These are phyloP conservation scores for Ottelia alismoides DNA, from an alignment of 106 monocot species.

Conservation along the genomic window DNA sequence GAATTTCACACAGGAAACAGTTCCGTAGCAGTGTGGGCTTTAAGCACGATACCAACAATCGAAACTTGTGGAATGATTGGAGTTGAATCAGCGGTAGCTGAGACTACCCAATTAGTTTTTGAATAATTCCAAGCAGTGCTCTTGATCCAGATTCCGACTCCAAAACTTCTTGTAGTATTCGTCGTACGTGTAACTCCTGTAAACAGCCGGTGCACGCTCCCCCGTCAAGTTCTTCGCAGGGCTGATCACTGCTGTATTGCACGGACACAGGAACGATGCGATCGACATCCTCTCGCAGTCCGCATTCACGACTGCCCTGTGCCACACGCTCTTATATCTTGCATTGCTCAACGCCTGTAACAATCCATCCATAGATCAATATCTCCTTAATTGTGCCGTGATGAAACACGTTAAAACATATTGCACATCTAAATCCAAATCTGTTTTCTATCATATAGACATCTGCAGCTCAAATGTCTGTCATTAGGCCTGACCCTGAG, in stretches of 20 bases:
- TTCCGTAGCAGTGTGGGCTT: no score
- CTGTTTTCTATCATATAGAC: not conserved
- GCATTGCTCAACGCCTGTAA: constrained; percentile 80
- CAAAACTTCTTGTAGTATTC: constrained; percentile 90
- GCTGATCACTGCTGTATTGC: constrained; percentile 44
- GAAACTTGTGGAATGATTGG: no score
- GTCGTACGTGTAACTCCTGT: constrained; percentile 64
- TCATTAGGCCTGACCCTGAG: no score
- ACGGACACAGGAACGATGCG: constrained; percentile 79
- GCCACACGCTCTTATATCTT: constrained; percentile 71
- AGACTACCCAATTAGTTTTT: no score
- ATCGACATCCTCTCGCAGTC: constrained; percentile 54
- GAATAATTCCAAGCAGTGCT: constrained; percentile 86
- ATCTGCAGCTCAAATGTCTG: no score
- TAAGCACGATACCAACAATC: no score
- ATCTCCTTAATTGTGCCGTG: no score
- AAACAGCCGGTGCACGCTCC: constrained; percentile 26
- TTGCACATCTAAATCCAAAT: not conserved
- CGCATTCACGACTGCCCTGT: constrained; percentile 75
- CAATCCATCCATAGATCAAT: not conserved
- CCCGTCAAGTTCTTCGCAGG: constrained; percentile 39
- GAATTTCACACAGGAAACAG: no score
- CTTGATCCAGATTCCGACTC: constrained; percentile 87
- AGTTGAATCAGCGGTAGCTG: no score
- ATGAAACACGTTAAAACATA: no score